Evolutionary conservation across 441 rosid genomes (phyloP), one percentile per base, ranked within the genome.

Genomic region (Omphalea diandra): DNA sequence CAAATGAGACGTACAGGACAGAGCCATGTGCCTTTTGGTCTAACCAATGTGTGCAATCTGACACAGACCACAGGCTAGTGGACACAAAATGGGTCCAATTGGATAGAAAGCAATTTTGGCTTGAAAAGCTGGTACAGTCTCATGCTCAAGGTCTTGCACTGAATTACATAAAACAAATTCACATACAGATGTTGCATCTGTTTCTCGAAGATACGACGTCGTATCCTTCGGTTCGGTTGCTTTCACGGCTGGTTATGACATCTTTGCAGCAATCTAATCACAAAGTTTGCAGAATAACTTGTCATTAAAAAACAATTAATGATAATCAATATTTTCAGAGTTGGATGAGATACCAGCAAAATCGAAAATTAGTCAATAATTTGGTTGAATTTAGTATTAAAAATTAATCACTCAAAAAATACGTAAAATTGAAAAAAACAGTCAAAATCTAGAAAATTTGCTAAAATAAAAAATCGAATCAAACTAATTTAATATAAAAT

Each of bases 1-100:
- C 89, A 59, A 90, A 90, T 2, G 94, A 85, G 12, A 87, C 86
- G 6, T 84, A 90, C 24, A 90, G 59, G 63, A 90, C 94, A 3
- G 92, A 88, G 35, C 85, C 84, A 0, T 6, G 41, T n/a, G 87
- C 73, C 69, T 68, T 77, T 1, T 71, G 36, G 63, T 82, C 71
- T 2, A 90, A 88, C 96, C 94, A 88, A 14, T 77, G 82, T 40
- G 80, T 78, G 77, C 94, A 86, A 33, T 90, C 90, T 2, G 89
- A 84, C 70, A 84, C 91, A 0, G 90, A 67, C 94, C 94, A 88
- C 14, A 86, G 70, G 86, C 90, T 88, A 9, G 88, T 86, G 44
- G 85, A 77, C 53, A 88, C 84, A 84, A 81, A 50, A 86, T 71
- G 60, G 93, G 90, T n/a, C 96, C 93, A 7, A 88, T 81, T 1